These are phyloP conservation scores for Aureobasidium musti DNA, from an alignment of 2,329 filamentous ascomycete genomes.

Conservation along the genomic window DNA sequence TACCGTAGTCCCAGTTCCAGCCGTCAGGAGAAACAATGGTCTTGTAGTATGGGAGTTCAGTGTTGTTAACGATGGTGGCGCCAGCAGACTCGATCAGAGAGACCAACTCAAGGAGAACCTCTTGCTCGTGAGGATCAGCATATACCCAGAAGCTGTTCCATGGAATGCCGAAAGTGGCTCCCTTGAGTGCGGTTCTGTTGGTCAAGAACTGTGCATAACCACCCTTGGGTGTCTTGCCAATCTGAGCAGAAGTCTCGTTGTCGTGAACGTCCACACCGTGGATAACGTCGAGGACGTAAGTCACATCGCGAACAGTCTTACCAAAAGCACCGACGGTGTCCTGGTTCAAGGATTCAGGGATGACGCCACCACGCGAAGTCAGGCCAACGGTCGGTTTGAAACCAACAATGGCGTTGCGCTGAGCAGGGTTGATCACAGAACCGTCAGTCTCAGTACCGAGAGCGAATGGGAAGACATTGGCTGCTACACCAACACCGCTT, in stretches of 20 bases:
- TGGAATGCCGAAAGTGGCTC: slow-evolving; percentile 68
- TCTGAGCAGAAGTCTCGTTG: slow-evolving; percentile 65
- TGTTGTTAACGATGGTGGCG: slow-evolving; percentile 68
- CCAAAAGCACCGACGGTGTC: slow-evolving; percentile 70
- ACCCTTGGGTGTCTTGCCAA: slow-evolving; percentile 54
- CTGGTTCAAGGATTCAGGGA: slow-evolving; percentile 68
- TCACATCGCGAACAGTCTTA: slow-evolving; percentile 68
- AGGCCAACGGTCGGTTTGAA: slow-evolving; percentile 76
- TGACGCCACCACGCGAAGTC: slow-evolving; percentile 59
- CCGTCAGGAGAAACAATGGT: slow-evolving; percentile 64
- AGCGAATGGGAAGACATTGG: slow-evolving; percentile 64
- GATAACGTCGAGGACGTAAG: slow-evolving; percentile 66
- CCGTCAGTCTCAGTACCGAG: slow-evolving; percentile 75
- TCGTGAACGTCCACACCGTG: slow-evolving; percentile 64
- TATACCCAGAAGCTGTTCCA: slow-evolving; percentile 71
- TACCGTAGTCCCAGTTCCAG: slow-evolving; percentile 75
- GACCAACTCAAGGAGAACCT: slow-evolving; percentile 54
- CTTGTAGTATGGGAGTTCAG: slow-evolving; percentile 65
- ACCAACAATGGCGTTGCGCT: slow-evolving; percentile 68
- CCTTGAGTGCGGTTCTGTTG: slow-evolving; percentile 56
- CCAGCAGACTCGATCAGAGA: slow-evolving; percentile 60
- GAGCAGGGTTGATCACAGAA: slow-evolving; percentile 68
- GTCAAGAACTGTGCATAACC: slow-evolving; percentile 62
- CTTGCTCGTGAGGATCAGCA: slow-evolving; percentile 58
- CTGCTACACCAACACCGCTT: slow-evolving; percentile 63